Evolutionary conservation across 2,329 filamentous ascomycete genomes (phyloP), one percentile per base, ranked within the genome.

Genomic region (Apiospora arundinis): DNA sequence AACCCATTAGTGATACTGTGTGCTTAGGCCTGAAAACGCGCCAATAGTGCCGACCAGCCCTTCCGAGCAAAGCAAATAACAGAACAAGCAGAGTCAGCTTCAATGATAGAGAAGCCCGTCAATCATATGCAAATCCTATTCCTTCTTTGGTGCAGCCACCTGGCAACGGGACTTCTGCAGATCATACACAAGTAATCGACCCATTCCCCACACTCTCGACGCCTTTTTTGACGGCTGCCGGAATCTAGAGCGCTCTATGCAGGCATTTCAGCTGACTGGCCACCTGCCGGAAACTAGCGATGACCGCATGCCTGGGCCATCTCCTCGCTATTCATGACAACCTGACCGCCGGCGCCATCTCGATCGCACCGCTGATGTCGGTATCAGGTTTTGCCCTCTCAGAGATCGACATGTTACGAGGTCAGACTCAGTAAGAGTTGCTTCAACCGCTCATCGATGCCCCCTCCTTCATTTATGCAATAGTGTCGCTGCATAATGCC

Each of bases 121-220:
- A 9, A 6, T 60, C 8, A 16, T 18, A 21, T 60, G 52, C 28
- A 60, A 52, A 23, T 5, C 11, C 23, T 28, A 32, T 56, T 8
- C 52, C 52, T 14, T 25, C 18, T 32, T 32, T 2, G 28, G 14
- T 8, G 1, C 16, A 32, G 14, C 25, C 25, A 32, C 25, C 52
- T 32, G 52, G 52, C 52, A 8, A 21, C 23, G 14, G 14, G 28
- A 11, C 49, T 28, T 8, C 2, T 40, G 56, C 18, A 37, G 56
- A 63, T 63, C 56, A 12, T 63, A 63, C n/a, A 21, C 32, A 63
- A 63, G 56, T 2, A 63, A 40, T 63, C 56, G 56, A 40, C 40
- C 18, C 8, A 63, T 63, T 63, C 56, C 56, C 56, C 56, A 63
- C 56, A n/a, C 25, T 56, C 11, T 6, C 23, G 25, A 14, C 49